phyloP scores from a whole-genome alignment of 2,329 filamentous ascomycete species.

The Sclerotinia minor region DNA sequence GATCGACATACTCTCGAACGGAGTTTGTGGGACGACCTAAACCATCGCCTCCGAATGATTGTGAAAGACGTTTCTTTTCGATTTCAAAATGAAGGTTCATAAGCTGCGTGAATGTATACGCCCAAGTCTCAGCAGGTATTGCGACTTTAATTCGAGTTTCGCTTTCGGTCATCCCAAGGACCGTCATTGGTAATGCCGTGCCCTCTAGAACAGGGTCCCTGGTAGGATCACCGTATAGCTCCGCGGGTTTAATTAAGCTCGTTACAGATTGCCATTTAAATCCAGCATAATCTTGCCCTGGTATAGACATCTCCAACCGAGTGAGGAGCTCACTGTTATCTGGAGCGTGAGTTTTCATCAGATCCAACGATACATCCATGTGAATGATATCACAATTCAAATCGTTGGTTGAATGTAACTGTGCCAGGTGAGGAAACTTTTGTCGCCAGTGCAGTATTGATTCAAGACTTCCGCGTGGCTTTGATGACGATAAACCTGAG shows the following conservation, averaged over 20 bases:
- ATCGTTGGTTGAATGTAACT: slow-evolving; percentile 52
- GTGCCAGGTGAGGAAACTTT: slow-evolving; percentile 57
- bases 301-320: slow-evolving; percentile 59
- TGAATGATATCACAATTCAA: slow-evolving; percentile 60
- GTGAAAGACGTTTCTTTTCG: slow-evolving; percentile 47
- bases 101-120: slow-evolving; percentile 38
- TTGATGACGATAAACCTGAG: slow-evolving; percentile 30
- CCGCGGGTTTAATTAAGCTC: slow-evolving; percentile 56
- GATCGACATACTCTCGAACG: slow-evolving; percentile 58
- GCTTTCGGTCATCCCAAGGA: slow-evolving; percentile 26
- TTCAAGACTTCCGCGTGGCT: slow-evolving; percentile 46
- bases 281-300: slow-evolving; percentile 53
- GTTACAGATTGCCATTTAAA: slow-evolving; percentile 63
- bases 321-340: slow-evolving; percentile 60
- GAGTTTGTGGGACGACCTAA: slow-evolving; percentile 41
- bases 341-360: slow-evolving; percentile 59
- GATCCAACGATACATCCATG: slow-evolving; percentile 60
- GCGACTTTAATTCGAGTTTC: slow-evolving; percentile 37
- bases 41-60: slow-evolving; percentile 44
- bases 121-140: slow-evolving; percentile 40
- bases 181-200: slow-evolving; percentile 28
- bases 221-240: slow-evolving; percentile 41
- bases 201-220: slow-evolving; percentile 43
- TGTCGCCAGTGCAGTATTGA: slow-evolving; percentile 59
- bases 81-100: slow-evolving; percentile 33